Percentiles rank a stretch among this genome's conserved stretches.
These are phyloP conservation scores for Alloteropsis semialata DNA, from an alignment of 176 grass and related monocot species.

Conservation along the genomic window DNA sequence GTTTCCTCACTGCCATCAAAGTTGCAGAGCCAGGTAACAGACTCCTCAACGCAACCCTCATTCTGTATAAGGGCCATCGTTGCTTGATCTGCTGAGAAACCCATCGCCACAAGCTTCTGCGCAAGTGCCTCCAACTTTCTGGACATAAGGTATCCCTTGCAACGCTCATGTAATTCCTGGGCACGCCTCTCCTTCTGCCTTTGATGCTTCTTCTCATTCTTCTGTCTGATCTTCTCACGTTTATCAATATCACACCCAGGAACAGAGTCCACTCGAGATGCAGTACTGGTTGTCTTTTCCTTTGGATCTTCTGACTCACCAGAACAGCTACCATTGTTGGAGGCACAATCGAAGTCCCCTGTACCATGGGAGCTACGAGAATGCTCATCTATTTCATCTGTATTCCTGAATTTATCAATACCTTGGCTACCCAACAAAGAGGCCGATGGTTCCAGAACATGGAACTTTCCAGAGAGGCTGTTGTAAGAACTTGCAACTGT, in stretches of 20 bases:
- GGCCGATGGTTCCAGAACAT: conserved; percentile 61
- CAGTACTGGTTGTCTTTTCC: conserved; percentile 55
- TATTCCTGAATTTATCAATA: conserved; percentile 63
- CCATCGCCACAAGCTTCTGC: conserved; percentile 91
- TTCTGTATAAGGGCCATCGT: conserved; percentile 98
- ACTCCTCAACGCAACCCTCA: conserved; percentile 87
- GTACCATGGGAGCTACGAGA: conserved; percentile 79
- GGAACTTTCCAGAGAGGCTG: conserved; percentile 84
- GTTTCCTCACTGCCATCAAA: conserved; percentile 84
- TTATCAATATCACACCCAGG: conserved; percentile 86
- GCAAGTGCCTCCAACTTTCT: conserved; percentile 78
- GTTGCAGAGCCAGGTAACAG: conserved; percentile 82
- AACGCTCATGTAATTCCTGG: conserved; percentile 92
- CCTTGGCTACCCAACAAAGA: conserved; percentile 52
- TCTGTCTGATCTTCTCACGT: conserved; percentile 95
- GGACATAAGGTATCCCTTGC: conserved; percentile 94
- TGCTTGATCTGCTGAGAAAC: conserved; percentile 87
- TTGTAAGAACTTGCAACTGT: conserved; percentile 65
- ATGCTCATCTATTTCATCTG: conserved; percentile 92
- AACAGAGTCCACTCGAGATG: conserved; percentile 51
- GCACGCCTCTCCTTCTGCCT: conserved; percentile 88
- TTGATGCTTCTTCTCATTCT: conserved; percentile 99
- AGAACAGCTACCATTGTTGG: conserved; percentile 87
- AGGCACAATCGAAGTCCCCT: conserved; percentile 80
- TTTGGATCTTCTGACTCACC: conserved; percentile 83